Conservation (phyloP, 257 asterid species). For the Ajuga chamaepitys region DNA sequence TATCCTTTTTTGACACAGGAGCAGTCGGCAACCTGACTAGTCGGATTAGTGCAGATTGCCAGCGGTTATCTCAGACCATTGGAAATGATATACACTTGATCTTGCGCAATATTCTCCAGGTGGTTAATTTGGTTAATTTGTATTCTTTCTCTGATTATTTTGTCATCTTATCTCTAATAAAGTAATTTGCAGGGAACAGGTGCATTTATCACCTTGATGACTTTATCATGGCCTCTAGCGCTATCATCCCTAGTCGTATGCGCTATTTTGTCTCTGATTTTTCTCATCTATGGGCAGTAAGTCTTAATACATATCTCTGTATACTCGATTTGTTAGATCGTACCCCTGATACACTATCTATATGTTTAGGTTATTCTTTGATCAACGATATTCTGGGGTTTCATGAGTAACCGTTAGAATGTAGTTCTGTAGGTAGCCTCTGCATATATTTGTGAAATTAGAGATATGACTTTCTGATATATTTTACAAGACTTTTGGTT, state of each 20-base stretch:
- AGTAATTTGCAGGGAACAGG: slow-evolving; percentile 38
- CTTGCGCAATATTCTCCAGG: slow-evolving; percentile 44
- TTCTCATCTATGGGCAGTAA: slow-evolving; percentile 49
- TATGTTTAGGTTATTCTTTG: not conserved
- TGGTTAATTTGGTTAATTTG: slow-evolving; percentile 8
- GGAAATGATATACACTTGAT: slow-evolving; percentile 42
- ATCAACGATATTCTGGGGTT: slow-evolving; percentile 1
- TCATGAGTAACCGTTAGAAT: not conserved
- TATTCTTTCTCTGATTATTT: not conserved
- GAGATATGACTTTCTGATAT: not conserved
- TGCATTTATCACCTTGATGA: slow-evolving; percentile 43
- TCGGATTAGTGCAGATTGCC: slow-evolving; percentile 48
- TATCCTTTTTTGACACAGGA: slow-evolving; percentile 43
- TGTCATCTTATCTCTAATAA: slow-evolving; percentile 1
- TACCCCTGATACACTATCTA: not conserved
- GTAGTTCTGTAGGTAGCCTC: not conserved
- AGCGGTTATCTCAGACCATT: slow-evolving; percentile 31
- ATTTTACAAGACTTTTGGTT: not conserved
- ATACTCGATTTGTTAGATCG: not conserved
- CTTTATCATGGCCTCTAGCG: slow-evolving; percentile 50
- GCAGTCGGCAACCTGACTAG: slow-evolving; percentile 51
- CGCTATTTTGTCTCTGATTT: slow-evolving; percentile 33
- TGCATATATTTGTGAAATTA: not conserved
- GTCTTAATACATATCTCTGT: slow-evolving; percentile 15
- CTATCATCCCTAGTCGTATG: slow-evolving; percentile 41